These are phyloP conservation scores for Aspergillus avenaceus DNA, from an alignment of 495 filamentous ascomycete species.

Conservation along the genomic window DNA sequence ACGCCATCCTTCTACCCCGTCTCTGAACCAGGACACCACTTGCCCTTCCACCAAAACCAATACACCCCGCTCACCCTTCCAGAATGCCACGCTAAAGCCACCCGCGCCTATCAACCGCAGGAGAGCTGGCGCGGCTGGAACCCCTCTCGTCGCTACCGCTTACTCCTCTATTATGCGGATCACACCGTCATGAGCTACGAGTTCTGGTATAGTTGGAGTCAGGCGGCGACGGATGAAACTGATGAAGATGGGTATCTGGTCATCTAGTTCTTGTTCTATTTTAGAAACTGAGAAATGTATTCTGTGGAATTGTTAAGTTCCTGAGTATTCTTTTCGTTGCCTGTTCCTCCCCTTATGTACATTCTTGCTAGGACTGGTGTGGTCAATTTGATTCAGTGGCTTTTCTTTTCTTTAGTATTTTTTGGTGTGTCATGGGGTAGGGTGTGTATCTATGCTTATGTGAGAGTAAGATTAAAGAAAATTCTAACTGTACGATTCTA, in stretches of 20 bases:
- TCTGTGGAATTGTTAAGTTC: no score
- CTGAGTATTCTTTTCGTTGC: no score
- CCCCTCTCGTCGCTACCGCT: slow-evolving; percentile 53
- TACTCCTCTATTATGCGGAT: slow-evolving; percentile 74
- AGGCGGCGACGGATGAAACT: background rate
- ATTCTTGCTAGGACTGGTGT: no score
- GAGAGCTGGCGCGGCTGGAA: slow-evolving; percentile 40
- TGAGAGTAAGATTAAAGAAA: no score
- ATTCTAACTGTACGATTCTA: no score
- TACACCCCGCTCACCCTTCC: slow-evolving; percentile 23
- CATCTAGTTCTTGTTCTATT: slow-evolving; percentile 4
- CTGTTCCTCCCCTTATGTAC: no score
- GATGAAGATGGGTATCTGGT: slow-evolving; percentile 13
- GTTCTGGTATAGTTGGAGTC: slow-evolving; percentile 48
- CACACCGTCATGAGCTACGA: slow-evolving; percentile 81
- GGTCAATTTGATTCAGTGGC: no score
- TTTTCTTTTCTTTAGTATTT: no score
- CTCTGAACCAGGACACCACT: slow-evolving; percentile 1
- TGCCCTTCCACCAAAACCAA: background rate
- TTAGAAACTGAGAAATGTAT: no score
- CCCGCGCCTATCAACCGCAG: slow-evolving; percentile 30
- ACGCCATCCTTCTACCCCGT: background rate
- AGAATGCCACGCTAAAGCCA: slow-evolving; percentile 39
- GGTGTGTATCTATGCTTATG: no score
- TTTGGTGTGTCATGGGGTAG: no score